Evolutionary conservation across 257 asterid genomes (phyloP), one percentile per base, ranked within the genome.

Genomic region (Mentha longifolia): DNA sequence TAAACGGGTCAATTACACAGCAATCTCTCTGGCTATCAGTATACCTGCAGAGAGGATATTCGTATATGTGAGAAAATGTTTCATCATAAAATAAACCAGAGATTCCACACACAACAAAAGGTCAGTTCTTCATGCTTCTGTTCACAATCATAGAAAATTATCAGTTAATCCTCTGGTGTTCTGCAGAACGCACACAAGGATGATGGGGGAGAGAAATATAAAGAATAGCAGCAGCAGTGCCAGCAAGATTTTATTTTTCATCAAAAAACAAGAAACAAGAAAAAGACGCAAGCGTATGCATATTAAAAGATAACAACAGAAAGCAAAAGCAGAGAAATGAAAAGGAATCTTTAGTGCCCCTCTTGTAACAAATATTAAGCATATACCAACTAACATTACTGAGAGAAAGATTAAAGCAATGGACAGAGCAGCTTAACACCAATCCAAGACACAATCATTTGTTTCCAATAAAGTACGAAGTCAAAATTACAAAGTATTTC

Each of bases 1-100:
- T 79, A 81, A 89, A 86, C 76, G 90, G 95, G 83, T 95, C 99
- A 22, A 95, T 87, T 55, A 88, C 83, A 81, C 88, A 77, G 79
- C 84, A 95, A 74, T 82, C 82, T 56, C 65, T 68, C 73, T 75
- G 86, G 74, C 76, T 59, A 61, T 86, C 74, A 31, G 83, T 70
- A 80, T 50, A 78, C 92, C 99, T 95, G 89, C 72, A 65, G 74
- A 78, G 63, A 22, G 73, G 80, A 55, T 62, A 67, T 12, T 28
- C 55, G 20, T 46, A 71, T 6, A 30, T 64, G 55, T 9, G 31
- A 30, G 50, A 61, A 72, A 52, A 66, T 9, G 59, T 33, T 64
- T 51, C 62, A 64, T 22, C 62, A 70, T 65, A 70, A 70, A 76
- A 72, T 66, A 42, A 57, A 35, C 5, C 56, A 61, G 8, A 42